A percentile compares a stretch with the other conserved stretches of the same genome.
These are phyloP conservation scores for Geotrichum bryndzae DNA, from an alignment of 1,139 yeast genomes.

Conservation along the genomic window DNA sequence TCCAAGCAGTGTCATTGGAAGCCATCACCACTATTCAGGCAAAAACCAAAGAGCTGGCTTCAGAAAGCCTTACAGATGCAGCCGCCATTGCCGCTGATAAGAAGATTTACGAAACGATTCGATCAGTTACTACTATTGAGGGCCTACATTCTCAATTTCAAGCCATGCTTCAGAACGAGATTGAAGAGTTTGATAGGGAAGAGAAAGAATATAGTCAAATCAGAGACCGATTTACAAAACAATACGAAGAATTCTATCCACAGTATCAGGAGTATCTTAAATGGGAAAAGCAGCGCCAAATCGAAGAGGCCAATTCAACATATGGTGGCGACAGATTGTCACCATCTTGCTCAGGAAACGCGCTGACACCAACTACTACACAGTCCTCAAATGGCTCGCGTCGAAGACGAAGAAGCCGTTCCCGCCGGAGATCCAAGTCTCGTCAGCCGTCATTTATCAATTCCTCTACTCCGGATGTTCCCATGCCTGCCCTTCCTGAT, in stretches of 20 bases:
- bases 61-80: not conserved
- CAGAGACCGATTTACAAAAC: not conserved
- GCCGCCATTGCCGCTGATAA: not conserved
- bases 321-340: not conserved
- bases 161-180: not conserved
- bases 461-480: not conserved
- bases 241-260: not conserved
- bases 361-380: not conserved
- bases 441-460: not conserved
- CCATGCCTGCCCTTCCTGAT: not conserved
- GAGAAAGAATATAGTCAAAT: not conserved
- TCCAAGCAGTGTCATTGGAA: not conserved
- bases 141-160: not conserved
- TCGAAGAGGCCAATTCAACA: not conserved
- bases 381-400: not conserved
- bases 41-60: not conserved
- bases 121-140: not conserved
- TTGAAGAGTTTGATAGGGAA: not conserved
- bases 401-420: not conserved
- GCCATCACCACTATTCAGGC: not conserved
- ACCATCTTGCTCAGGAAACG: not conserved
- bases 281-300: not conserved
- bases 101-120: not conserved
- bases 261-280: not conserved
- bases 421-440: not conserved